A percentile compares a stretch with the other conserved stretches of the same genome.
phyloP scores from a whole-genome alignment of 2,329 filamentous ascomycete species.

The Aspergillus japonicus region DNA sequence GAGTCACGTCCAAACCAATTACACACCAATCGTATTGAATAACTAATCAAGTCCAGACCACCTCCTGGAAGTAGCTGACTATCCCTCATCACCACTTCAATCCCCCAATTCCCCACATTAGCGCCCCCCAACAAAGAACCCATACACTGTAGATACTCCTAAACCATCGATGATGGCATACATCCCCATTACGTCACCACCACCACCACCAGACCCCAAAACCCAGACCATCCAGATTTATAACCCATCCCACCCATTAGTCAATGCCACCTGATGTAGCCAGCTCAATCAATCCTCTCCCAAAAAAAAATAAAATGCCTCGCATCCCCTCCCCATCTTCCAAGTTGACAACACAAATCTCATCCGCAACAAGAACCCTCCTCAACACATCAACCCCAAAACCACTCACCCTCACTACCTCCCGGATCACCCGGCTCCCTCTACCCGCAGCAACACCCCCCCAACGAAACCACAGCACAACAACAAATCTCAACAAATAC shows the following conservation, averaged over 20 bases:
- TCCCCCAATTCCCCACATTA: too few species aligned
- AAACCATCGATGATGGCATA: not conserved
- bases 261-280: not conserved
- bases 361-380: not conserved
- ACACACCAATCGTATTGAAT: too few species aligned
- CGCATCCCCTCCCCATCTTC: not conserved
- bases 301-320: not conserved
- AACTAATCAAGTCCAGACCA: too few species aligned
- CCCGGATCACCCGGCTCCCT: not conserved
- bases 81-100: too few species aligned
- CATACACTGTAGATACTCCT: too few species aligned
- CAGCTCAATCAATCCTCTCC: too few species aligned
- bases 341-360: not conserved
- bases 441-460: not conserved
- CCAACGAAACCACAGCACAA: not conserved
- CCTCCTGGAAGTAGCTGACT: too few species aligned
- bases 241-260: not conserved
- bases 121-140: too few species aligned
- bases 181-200: not conserved
- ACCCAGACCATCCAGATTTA: not conserved
- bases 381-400: not conserved
- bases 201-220: not conserved
- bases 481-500: not conserved
- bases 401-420: not conserved
- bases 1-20: too few species aligned